phyloP scores from a whole-genome alignment of 2,329 filamentous ascomycete species.

The Calonectria pseudoreteaudii region DNA sequence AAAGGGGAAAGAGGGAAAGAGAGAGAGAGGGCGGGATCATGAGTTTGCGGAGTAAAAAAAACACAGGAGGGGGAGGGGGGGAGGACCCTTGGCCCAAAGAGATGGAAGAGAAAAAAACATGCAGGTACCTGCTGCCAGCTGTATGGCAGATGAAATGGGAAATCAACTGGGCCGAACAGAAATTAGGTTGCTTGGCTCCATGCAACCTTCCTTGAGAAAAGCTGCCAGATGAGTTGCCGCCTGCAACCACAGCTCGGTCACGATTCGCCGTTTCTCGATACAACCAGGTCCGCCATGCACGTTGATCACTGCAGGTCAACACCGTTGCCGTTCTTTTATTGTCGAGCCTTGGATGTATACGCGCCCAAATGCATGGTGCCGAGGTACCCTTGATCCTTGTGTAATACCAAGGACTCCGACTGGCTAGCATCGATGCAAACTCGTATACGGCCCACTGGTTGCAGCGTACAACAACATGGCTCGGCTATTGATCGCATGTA shows the following conservation, averaged over 20 bases:
- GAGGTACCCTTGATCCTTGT: background rate
- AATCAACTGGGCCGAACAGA: background rate
- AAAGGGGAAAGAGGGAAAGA: background rate
- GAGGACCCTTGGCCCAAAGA: background rate
- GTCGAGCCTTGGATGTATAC: background rate
- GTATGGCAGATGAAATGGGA: background rate
- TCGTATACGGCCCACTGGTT: background rate
- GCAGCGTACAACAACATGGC: background rate
- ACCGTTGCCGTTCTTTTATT: background rate
- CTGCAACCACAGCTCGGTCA: background rate
- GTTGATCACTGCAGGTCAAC: background rate
- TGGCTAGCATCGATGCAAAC: background rate
- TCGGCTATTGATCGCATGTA: background rate
- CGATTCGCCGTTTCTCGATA: background rate
- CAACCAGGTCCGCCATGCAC: background rate
- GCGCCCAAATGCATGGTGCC: background rate
- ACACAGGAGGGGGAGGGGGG: background rate
- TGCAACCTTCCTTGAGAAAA: background rate
- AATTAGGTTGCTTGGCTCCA: background rate
- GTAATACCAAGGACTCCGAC: background rate
- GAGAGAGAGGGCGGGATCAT: conserved; percentile 25
- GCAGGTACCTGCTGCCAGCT: background rate
- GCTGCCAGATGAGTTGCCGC: background rate
- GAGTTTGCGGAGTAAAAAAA: background rate
- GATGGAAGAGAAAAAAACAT: background rate